A percentile compares a stretch with the other conserved stretches of the same genome.
Evolutionary conservation across 768 basidiomycete species (phyloP).

Genomic region (Cystobasidium ongulense): DNA sequence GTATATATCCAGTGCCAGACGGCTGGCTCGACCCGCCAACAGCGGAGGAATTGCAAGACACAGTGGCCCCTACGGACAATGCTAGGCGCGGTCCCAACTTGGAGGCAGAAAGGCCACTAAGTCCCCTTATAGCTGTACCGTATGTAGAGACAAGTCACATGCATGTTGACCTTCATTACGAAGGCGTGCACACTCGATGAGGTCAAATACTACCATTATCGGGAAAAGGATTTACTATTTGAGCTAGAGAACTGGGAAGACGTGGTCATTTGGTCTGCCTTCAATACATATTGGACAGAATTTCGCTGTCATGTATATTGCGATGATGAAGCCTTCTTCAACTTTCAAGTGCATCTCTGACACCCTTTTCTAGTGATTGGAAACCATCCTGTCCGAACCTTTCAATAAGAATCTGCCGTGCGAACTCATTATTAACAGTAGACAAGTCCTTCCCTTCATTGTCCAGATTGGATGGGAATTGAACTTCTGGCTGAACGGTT

Average conservation of each 20-base stretch:
- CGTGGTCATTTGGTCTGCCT: no score
- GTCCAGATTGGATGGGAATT: background rate
- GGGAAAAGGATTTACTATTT: no score
- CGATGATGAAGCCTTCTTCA: no score
- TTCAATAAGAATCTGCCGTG: background rate
- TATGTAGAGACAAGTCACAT: conserved; percentile 14
- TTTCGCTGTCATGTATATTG: no score
- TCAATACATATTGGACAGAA: no score
- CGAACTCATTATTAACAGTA: background rate
- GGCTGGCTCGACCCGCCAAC: conserved; percentile 25
- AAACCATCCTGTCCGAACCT: conserved; percentile 1
- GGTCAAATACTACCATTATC: no score
- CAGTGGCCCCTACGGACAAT: background rate
- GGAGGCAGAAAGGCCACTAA: background rate
- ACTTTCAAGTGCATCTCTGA: background rate
- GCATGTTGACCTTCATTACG: conserved; percentile 11
- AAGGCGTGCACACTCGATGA: background rate
- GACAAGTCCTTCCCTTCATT: background rate
- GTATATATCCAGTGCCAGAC: background rate
- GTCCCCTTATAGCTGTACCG: conserved; percentile 17
- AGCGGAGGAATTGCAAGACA: background rate
- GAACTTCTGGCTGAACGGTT: background rate
- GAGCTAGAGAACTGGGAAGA: no score
- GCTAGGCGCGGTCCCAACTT: background rate
- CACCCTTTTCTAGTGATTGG: background rate